These are phyloP conservation scores for Porpolomopsis calyptriformis DNA, from an alignment of 768 basidiomycete species.

Conservation along the genomic window DNA sequence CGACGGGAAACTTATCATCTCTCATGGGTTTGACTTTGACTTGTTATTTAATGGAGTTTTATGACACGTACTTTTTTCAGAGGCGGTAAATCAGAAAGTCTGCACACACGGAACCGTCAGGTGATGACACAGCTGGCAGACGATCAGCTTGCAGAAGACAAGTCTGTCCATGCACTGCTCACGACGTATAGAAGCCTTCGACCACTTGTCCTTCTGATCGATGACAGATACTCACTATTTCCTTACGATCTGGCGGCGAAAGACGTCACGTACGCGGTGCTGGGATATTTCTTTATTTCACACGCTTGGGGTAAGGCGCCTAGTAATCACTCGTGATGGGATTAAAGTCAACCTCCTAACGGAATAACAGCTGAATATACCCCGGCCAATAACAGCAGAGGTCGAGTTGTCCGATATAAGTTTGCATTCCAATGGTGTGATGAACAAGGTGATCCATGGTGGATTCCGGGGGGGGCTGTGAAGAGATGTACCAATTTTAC, in stretches of 20 bases:
- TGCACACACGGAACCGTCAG: slow-evolving; percentile 34
- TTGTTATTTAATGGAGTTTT: background rate
- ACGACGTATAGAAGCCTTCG: slow-evolving; percentile 41
- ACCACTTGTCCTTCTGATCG: slow-evolving; percentile 62
- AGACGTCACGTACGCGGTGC: slow-evolving; percentile 38
- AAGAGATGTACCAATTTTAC: background rate
- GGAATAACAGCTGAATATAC: slow-evolving; percentile 52
- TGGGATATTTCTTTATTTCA: slow-evolving; percentile 66
- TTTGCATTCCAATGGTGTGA: slow-evolving; percentile 82
- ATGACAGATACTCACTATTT: slow-evolving; percentile 63
- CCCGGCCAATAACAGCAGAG: slow-evolving; percentile 32
- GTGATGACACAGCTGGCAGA: slow-evolving; percentile 33
- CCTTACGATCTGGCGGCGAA: slow-evolving; percentile 51
- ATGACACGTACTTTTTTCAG: slow-evolving; percentile 24
- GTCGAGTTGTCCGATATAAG: slow-evolving; percentile 64
- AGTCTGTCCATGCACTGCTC: slow-evolving; percentile 60
- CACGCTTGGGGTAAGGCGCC: slow-evolving; percentile 53
- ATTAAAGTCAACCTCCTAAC: background rate
- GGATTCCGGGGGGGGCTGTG: slow-evolving; percentile 17
- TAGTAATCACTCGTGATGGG: slow-evolving; percentile 6
- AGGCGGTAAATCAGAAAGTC: slow-evolving; percentile 59
- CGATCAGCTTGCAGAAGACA: slow-evolving; percentile 60
- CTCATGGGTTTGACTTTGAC: slow-evolving; percentile 57
- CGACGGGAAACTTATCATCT: slow-evolving; percentile 62
- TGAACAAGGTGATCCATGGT: slow-evolving; percentile 51